Percentiles rank a stretch among this genome's conserved stretches.
Evolutionary conservation across 371 early-diverging fungal species (phyloP).

Genomic region (Actinomortierella ambigua): DNA sequence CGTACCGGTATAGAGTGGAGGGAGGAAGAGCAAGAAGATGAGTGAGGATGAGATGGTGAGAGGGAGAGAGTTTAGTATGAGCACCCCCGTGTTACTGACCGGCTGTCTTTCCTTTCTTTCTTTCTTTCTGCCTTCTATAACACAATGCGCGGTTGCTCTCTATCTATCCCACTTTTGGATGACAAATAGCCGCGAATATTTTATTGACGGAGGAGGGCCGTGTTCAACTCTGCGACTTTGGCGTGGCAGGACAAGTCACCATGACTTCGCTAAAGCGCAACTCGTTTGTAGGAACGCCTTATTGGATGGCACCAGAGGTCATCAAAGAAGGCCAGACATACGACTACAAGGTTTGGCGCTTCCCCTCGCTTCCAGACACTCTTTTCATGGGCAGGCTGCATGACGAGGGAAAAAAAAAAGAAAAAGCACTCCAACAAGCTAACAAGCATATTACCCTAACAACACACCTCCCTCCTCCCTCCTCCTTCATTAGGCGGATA

Average conservation of each 20-base stretch:
- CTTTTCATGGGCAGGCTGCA: no score
- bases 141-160: not conserved
- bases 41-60: no score
- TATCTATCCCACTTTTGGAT: not conserved
- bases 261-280: slow-evolving; percentile 74
- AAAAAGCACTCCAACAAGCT: not conserved
- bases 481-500: slow-evolving; percentile 72
- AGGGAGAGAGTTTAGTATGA: no score
- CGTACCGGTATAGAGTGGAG: no score
- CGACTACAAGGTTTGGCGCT: slow-evolving; percentile 62
- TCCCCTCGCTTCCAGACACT: no score
- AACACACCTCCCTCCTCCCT: not conserved
- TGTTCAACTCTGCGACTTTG: slow-evolving; percentile 96
- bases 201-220: slow-evolving; percentile 88
- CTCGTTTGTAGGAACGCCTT: slow-evolving; percentile 92
- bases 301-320: slow-evolving; percentile 94
- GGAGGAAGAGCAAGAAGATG: no score
- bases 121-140: not conserved
- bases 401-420: not conserved
- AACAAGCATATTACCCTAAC: no score
- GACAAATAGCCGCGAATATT: slow-evolving; percentile 83
- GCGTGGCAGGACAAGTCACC: slow-evolving; percentile 79
- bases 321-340: slow-evolving; percentile 79
- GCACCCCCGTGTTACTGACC: no score
- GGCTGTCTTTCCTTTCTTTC: not conserved